Evolutionary conservation across 164 flowering plant genomes (phyloP).

Genomic region (Pachysandra terminalis): DNA sequence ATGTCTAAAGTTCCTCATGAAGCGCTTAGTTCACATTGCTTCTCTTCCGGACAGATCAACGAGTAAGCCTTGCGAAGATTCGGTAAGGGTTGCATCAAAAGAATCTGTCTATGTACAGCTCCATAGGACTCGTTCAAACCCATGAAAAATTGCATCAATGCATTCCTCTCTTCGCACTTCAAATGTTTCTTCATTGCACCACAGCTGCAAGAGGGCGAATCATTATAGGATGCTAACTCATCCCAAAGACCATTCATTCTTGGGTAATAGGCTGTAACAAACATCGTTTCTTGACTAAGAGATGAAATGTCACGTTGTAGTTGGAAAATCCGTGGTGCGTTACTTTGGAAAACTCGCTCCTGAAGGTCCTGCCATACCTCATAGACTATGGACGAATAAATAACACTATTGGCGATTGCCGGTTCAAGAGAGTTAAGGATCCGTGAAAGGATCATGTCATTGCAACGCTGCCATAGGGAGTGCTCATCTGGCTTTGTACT

Average conservation of each 20-base stretch:
- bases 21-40: neutral
- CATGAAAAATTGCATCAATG: constrained; percentile 4
- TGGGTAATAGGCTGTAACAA: neutral
- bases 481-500: too few relatives aligned
- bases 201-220: neutral
- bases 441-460: too few relatives aligned
- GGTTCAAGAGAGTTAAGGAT: too few relatives aligned
- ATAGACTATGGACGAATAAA: too few relatives aligned
- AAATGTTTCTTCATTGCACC: neutral
- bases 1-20: neutral
- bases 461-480: too few relatives aligned
- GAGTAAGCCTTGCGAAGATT: neutral
- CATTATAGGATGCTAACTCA: neutral
- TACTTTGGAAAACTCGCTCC: too few relatives aligned
- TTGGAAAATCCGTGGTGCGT: too few relatives aligned
- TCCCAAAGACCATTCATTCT: neutral
- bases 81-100: constrained; percentile 1
- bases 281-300: neutral
- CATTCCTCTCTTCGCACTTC: neutral
- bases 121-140: constrained; percentile 2
- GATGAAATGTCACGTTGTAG: neutral
- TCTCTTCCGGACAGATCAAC: neutral
- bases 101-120: neutral
- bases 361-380: too few relatives aligned
- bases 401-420: too few relatives aligned